Evolutionary conservation across 306 rosid genomes (phyloP).

Genomic region (Castanea crenata): DNA sequence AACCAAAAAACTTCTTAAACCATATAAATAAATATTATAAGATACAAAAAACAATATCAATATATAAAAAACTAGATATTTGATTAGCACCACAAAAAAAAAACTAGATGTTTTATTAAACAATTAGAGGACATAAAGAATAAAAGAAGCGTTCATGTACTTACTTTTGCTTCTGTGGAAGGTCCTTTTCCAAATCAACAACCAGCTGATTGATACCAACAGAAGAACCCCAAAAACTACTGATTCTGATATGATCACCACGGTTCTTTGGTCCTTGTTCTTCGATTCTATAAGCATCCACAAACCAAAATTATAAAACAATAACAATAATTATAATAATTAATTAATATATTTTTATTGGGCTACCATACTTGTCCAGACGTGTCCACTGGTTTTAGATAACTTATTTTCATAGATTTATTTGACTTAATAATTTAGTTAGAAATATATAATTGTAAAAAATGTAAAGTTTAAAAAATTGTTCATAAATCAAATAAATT

Average conservation of each 20-base stretch:
- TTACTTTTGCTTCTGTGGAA: slow-evolving; percentile 28
- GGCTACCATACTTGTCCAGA: background rate
- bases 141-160: background rate
- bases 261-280: slow-evolving; percentile 15
- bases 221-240: slow-evolving; percentile 18
- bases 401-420: too few relatives aligned
- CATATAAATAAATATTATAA: too few relatives aligned
- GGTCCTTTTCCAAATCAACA: slow-evolving; percentile 26
- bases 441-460: too few relatives aligned
- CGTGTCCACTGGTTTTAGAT: too few relatives aligned
- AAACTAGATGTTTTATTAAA: background rate
- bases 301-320: background rate
- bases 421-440: too few relatives aligned
- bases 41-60: too few relatives aligned
- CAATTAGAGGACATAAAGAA: background rate
- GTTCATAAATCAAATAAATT: too few relatives aligned
- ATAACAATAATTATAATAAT: background rate
- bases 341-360: background rate
- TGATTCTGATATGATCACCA: slow-evolving; percentile 25
- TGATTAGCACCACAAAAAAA: background rate
- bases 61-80: background rate
- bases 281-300: slow-evolving; percentile 28
- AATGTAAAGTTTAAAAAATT: too few relatives aligned
- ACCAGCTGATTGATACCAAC: slow-evolving; percentile 19
- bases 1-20: background rate